Evolutionary conservation across 2,329 filamentous ascomycete genomes (phyloP).

Genomic region (Sporothrix brasiliensis): DNA sequence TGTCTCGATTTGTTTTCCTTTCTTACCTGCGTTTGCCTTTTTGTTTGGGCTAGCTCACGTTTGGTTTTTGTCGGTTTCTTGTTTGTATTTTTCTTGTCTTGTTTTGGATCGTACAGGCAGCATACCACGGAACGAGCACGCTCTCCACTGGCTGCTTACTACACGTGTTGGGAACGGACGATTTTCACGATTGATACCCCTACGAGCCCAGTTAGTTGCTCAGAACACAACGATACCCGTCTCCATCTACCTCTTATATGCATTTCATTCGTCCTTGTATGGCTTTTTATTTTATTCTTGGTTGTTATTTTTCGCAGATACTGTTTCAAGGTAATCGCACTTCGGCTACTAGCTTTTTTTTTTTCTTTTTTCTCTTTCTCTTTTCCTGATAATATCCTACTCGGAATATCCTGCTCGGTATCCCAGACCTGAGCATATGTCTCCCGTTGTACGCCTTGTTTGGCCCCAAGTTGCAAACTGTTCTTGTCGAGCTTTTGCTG

Average conservation of each 20-base stretch:
- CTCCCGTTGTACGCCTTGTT: background rate
- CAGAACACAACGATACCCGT: conserved; percentile 36
- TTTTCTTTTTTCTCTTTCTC: background rate
- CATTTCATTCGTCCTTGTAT: conserved; percentile 5
- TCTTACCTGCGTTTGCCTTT: background rate
- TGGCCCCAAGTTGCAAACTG: background rate
- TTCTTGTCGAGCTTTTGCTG: background rate
- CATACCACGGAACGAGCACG: conserved; percentile 30
- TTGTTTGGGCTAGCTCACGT: background rate
- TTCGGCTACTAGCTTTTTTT: background rate
- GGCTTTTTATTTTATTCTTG: background rate
- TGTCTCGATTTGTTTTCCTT: background rate
- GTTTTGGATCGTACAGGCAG: conserved; percentile 25
- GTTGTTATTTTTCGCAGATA: background rate
- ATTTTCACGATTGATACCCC: conserved; percentile 36
- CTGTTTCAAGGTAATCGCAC: too few relatives aligned
- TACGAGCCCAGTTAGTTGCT: conserved; percentile 29
- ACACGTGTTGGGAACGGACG: conserved; percentile 31
- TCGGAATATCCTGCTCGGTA: background rate
- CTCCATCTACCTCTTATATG: conserved; percentile 30
- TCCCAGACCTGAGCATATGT: background rate
- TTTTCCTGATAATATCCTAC: background rate
- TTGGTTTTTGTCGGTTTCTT: background rate
- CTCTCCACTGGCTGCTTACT: conserved; percentile 23
- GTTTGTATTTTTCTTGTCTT: background rate